phyloP scores from a whole-genome alignment of 1,284 basidiomycete species.

The Heterobasidion irregulare region DNA sequence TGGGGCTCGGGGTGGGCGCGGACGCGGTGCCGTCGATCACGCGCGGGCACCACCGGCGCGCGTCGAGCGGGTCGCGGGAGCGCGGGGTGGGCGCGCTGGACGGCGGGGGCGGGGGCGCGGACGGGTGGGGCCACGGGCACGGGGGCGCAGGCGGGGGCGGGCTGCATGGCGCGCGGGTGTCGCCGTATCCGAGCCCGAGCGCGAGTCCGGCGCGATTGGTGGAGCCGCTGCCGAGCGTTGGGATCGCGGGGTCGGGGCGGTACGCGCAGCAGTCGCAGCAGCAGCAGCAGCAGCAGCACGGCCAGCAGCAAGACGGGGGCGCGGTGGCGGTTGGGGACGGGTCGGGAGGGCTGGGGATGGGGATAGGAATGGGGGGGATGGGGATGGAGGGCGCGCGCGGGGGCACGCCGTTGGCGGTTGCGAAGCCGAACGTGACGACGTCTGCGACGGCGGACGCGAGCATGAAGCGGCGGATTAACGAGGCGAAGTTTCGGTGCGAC shows the following conservation, averaged over 20 bases:
- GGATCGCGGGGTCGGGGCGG: conserved; percentile 8
- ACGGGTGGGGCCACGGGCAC: conserved; percentile 9
- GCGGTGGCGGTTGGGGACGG: neutral
- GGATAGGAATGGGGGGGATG: conserved; percentile 10
- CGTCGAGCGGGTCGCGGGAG: conserved; percentile 50
- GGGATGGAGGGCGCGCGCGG: conserved; percentile 5
- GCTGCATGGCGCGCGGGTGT: conserved; percentile 25
- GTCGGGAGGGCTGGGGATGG: too few species aligned
- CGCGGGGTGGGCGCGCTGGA: conserved; percentile 18
- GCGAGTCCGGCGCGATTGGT: conserved; percentile 31
- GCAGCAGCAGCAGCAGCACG: too few species aligned
- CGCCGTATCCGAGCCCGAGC: conserved; percentile 51
- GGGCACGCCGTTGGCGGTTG: conserved; percentile 18
- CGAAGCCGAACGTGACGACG: conserved; percentile 62
- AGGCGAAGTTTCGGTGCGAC: conserved; percentile 67
- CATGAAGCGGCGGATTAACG: conserved; percentile 62
- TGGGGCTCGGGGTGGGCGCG: too few species aligned
- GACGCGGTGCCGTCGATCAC: conserved; percentile 27
- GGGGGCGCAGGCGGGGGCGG: conserved; percentile 17
- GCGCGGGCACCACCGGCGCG: conserved; percentile 47
- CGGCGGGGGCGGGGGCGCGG: neutral
- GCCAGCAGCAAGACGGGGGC: neutral
- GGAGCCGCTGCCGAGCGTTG: conserved; percentile 21
- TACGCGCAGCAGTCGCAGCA: neutral
- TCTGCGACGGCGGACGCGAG: conserved; percentile 68